phyloP scores from a whole-genome alignment of 2,329 filamentous ascomycete species.

The Pseudogymnoascus sp. region DNA sequence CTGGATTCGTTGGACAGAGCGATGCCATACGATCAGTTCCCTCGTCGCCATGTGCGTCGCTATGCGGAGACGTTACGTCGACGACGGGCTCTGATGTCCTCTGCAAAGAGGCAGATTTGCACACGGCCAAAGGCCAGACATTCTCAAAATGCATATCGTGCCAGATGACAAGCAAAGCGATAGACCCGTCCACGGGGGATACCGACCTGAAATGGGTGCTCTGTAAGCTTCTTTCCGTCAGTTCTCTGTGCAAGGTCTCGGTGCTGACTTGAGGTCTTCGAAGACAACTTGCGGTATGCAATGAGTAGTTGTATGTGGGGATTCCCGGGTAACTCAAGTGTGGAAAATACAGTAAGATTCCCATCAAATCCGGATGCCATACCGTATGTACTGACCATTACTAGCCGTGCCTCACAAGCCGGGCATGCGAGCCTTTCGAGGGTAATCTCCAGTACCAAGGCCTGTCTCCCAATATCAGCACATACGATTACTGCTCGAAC shows the following conservation, averaged over 20 bases:
- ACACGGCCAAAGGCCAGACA: conserved; percentile 15
- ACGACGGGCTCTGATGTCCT: conserved; percentile 11
- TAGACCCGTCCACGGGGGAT: conserved; percentile 30
- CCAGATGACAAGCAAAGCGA: conserved; percentile 42
- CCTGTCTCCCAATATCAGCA: conserved; percentile 36
- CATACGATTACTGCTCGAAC: conserved; percentile 46
- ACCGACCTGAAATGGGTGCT: conserved; percentile 48
- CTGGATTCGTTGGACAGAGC: background rate
- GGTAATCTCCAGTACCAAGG: conserved; percentile 42
- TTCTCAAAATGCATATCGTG: conserved; percentile 40
- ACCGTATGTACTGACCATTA: background rate
- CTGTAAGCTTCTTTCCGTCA: conserved; percentile 37
- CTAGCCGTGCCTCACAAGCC: conserved; percentile 30
- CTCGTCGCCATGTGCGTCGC: conserved; percentile 9
- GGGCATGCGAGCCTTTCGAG: conserved; percentile 43
- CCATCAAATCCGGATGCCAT: background rate
- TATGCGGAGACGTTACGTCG: conserved; percentile 10
- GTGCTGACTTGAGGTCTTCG: background rate
- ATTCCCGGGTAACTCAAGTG: conserved; percentile 34
- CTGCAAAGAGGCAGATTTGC: conserved; percentile 8
- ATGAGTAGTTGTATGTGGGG: conserved; percentile 49
- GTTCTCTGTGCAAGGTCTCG: background rate
- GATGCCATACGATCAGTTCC: background rate
- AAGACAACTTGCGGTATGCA: conserved; percentile 52
- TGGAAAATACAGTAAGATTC: conserved; percentile 42